Percentiles rank a stretch among this genome's conserved stretches.
Evolutionary conservation across 139 green algal genomes (phyloP).

Genomic region (Coelastrella sp.): DNA sequence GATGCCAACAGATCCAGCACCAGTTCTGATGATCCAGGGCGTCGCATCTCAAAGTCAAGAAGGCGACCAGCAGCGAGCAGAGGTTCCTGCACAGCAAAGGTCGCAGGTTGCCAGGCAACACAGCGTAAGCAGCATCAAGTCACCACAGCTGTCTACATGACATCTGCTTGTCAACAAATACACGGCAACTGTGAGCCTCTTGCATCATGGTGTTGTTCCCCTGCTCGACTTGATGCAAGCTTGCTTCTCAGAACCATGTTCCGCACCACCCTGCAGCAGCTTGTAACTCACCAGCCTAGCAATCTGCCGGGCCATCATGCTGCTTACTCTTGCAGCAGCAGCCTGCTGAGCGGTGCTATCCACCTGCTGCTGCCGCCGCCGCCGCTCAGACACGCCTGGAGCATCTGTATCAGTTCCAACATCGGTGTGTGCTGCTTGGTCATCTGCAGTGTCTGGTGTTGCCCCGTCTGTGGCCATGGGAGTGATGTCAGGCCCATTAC

Average conservation of each 20-base stretch:
- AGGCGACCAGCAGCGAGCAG: constrained; percentile 39
- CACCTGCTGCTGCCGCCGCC: background rate
- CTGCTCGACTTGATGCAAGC: too few relatives aligned
- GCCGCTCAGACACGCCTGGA: background rate
- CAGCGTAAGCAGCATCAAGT: too few relatives aligned
- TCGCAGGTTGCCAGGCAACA: too few relatives aligned
- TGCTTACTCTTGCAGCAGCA: constrained; percentile 26
- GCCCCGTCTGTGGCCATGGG: background rate
- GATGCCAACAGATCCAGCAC: constrained; percentile 29
- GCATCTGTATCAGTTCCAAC: constrained; percentile 1
- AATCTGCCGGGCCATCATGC: constrained; percentile 42
- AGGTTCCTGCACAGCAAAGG: constrained; percentile 27
- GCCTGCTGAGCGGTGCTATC: background rate
- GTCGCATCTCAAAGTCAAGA: constrained; percentile 33
- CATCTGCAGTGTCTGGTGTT: background rate
- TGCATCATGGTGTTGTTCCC: too few relatives aligned
- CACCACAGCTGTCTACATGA: too few relatives aligned
- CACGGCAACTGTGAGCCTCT: too few relatives aligned
- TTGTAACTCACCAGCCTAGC: constrained; percentile 31
- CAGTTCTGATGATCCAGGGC: background rate
- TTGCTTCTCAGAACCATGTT: too few relatives aligned
- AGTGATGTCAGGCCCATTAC: background rate
- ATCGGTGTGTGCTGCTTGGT: background rate
- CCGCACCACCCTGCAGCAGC: too few relatives aligned
- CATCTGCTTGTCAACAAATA: too few relatives aligned